phyloP scores from a whole-genome alignment of 2,329 filamentous ascomycete genomes.

The Alternaria consortialis region DNA sequence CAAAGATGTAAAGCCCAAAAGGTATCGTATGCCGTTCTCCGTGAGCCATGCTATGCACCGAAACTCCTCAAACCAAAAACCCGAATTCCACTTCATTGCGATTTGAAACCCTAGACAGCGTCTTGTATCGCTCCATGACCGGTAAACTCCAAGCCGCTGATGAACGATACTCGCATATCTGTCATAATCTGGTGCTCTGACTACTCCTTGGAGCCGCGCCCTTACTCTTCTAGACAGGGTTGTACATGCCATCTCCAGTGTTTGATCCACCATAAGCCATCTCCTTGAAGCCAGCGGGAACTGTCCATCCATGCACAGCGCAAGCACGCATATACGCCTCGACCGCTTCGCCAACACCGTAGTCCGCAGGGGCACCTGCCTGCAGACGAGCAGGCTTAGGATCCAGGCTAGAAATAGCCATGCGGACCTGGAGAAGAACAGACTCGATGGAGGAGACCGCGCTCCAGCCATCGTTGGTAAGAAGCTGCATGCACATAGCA shows the following conservation, averaged over 20 bases:
- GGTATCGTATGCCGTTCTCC: constrained; percentile 15
- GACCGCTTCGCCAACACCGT: constrained; percentile 74
- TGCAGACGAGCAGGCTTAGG: constrained; percentile 76
- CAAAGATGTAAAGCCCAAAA: neutral
- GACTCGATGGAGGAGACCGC: constrained; percentile 77
- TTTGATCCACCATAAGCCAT: constrained; percentile 52
- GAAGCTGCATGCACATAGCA: constrained; percentile 81
- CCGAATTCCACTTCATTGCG: neutral
- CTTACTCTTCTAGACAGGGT: constrained; percentile 4
- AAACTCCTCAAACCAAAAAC: neutral
- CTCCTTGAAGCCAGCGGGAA: constrained; percentile 69
- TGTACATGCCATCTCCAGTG: neutral
- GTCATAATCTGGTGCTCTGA: neutral
- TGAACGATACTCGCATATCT: neutral
- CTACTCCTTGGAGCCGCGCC: too few species aligned
- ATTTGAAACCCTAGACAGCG: neutral
- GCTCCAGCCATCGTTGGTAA: constrained; percentile 85
- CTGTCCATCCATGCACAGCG: constrained; percentile 73
- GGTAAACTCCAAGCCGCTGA: neutral
- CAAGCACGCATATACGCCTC: constrained; percentile 77
- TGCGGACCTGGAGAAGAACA: constrained; percentile 79
- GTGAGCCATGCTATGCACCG: constrained; percentile 6
- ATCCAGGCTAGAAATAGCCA: constrained; percentile 75
- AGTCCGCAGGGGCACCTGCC: constrained; percentile 57
- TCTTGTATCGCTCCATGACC: neutral